phyloP scores from a whole-genome alignment of 2,329 filamentous ascomycete species.

The Iodosphaeria phyllophila region DNA sequence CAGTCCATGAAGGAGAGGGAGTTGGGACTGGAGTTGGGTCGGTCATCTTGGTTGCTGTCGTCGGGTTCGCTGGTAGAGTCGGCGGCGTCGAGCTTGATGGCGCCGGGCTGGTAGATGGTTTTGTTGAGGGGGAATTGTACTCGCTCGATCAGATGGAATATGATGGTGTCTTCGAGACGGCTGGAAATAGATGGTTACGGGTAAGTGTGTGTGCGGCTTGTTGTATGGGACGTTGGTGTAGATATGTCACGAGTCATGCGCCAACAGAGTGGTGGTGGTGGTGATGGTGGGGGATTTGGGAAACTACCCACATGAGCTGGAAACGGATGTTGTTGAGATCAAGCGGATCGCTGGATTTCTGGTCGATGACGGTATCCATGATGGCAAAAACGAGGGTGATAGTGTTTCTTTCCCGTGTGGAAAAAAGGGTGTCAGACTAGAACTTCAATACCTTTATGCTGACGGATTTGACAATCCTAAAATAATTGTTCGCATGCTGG shows the following conservation, averaged over 20 bases:
- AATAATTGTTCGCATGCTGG: no score
- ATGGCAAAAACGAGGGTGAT: neutral
- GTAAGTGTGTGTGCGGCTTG: neutral
- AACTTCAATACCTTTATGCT: no score
- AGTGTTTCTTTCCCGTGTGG: no score
- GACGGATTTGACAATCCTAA: no score
- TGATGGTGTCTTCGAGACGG: constrained; percentile 93
- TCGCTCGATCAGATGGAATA: constrained; percentile 88
- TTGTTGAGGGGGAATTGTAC: constrained; percentile 92
- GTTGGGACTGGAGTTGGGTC: no score
- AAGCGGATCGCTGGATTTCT: constrained; percentile 69
- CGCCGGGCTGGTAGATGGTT: constrained; percentile 68
- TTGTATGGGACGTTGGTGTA: neutral
- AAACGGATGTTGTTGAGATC: constrained; percentile 86
- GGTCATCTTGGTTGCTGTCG: no score
- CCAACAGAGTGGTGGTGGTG: neutral
- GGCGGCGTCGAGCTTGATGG: constrained; percentile 57
- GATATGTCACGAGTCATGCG: no score
- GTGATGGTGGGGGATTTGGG: constrained; percentile 3
- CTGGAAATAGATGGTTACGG: constrained; percentile 26
- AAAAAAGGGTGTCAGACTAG: no score
- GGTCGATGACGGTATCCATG: constrained; percentile 86
- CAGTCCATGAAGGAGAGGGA: constrained; percentile 84
- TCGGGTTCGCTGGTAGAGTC: constrained; percentile 12
- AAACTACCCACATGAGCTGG: constrained; percentile 59